Evolutionary conservation across 2,329 filamentous ascomycete species (phyloP), one percentile per base, ranked within the genome.

Genomic region (Xylaria digitata): DNA sequence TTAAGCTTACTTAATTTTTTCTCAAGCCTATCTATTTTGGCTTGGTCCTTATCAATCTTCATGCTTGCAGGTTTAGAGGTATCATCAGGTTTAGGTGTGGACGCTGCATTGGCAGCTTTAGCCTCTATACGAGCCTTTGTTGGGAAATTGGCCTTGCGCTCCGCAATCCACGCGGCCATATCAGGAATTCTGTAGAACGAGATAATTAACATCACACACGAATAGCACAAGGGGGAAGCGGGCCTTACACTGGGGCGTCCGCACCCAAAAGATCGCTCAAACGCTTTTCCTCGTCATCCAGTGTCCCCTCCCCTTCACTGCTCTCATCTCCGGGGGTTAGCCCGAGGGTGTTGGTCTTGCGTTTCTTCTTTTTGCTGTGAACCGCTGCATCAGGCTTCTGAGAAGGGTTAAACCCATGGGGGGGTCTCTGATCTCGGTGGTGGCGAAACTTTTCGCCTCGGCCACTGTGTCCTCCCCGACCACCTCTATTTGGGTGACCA

Each of bases 131-230:
- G 89, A 66, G 88, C 87, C 77, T 88, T 87, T 2, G 94, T 97
- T 1, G 95, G 95, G 77, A 88, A 98, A 58, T 90, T 90, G 71
- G 88, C 90, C 76, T 86, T 91, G 66, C 95, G 89, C 78, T 97
- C 93, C 56, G 89, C 89, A 69, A 96, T 88, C 89, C 93, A 98
- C 6, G 88, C 87, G 26, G 88, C 86, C 62, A 97, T 85, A 75
- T 97, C 94, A 65, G 87, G 87, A 17, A 87, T 82, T 64, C 85
- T 88, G 61, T 30, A 21, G 48, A 69, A 32, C 8, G 52, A 30
- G 17, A 19, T 34, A 37, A 59, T 73, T 53, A 71, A 57, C 49
- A 57, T 57, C 40, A 52, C 68, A 32, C 62, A 48, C 42, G 45
- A 52, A 61, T 34, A 23, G 58, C 23, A 49, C 26, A 11, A 17